phyloP scores from a whole-genome alignment of 2,329 filamentous ascomycete species.

The Diaporthe sp. region DNA sequence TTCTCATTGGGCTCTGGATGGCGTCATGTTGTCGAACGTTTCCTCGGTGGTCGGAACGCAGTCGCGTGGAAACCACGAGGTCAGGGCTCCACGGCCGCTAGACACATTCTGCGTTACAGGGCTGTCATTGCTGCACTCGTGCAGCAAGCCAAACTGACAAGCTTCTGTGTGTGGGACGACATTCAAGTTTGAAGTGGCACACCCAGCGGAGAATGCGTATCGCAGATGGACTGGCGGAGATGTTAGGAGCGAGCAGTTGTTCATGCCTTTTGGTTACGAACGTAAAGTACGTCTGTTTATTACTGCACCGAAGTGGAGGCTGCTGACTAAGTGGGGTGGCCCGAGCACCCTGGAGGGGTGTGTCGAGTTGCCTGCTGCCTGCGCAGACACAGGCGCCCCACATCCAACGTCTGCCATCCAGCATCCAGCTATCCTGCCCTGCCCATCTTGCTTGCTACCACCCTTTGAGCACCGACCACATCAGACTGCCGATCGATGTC shows the following conservation, averaged over 20 bases:
- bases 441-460: not conserved
- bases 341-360: not conserved
- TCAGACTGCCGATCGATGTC: not conserved
- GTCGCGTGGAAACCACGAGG: not conserved
- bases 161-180: too few relatives aligned
- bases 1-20: not conserved
- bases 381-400: not conserved
- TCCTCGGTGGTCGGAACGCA: not conserved
- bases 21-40: not conserved
- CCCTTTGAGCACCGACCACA: not conserved
- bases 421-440: not conserved
- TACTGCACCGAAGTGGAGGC: too few relatives aligned
- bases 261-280: too few relatives aligned
- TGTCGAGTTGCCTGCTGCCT: conserved; percentile 11
- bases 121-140: not conserved
- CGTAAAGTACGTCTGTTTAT: not conserved
- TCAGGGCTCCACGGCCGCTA: not conserved
- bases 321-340: conserved; percentile 9
- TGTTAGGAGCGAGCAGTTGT: not conserved
- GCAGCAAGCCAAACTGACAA: not conserved
- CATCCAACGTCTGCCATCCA: not conserved
- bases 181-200: too few relatives aligned
- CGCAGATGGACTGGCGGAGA: not conserved
- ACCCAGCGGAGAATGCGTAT: too few relatives aligned
- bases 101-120: not conserved